Percentiles rank a stretch among this genome's conserved stretches.
phyloP scores from a whole-genome alignment of 305 asterid species.

The Solanum chacoense region DNA sequence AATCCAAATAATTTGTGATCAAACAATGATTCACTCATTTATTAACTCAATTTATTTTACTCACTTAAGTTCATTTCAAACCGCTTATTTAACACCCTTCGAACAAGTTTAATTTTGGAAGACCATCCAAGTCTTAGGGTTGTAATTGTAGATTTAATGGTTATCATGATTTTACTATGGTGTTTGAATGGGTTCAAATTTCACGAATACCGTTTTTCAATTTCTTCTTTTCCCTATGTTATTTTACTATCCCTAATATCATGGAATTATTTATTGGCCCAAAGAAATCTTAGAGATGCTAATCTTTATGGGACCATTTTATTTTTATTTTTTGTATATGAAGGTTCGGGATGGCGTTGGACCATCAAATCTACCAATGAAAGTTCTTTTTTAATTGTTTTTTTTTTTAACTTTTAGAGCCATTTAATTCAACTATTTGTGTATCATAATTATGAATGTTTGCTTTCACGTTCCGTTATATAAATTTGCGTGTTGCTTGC shows the following conservation, averaged over 20 bases:
- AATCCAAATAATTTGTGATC: neutral
- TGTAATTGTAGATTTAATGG: neutral
- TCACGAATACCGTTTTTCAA: neutral
- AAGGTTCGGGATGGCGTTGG: neutral
- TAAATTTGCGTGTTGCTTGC: neutral
- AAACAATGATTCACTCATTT: neutral
- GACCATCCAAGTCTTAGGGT: neutral
- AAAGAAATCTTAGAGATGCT: neutral
- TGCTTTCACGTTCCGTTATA: conserved; percentile 1
- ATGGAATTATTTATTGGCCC: neutral
- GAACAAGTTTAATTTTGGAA: neutral
- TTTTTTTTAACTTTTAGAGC: neutral
- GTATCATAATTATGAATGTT: neutral
- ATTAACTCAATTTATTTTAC: neutral
- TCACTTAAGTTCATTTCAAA: neutral
- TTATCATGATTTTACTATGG: neutral
- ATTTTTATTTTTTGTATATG: neutral
- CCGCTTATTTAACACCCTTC: neutral
- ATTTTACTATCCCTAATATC: neutral
- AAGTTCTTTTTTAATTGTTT: neutral
- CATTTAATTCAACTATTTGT: neutral
- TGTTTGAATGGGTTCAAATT: neutral
- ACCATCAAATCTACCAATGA: neutral
- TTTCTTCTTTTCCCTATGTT: neutral
- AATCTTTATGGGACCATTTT: neutral